Evolutionary conservation across 2,329 filamentous ascomycete species (phyloP), one percentile per base, ranked within the genome.

Genomic region (Dryadomyces quercivorus): DNA sequence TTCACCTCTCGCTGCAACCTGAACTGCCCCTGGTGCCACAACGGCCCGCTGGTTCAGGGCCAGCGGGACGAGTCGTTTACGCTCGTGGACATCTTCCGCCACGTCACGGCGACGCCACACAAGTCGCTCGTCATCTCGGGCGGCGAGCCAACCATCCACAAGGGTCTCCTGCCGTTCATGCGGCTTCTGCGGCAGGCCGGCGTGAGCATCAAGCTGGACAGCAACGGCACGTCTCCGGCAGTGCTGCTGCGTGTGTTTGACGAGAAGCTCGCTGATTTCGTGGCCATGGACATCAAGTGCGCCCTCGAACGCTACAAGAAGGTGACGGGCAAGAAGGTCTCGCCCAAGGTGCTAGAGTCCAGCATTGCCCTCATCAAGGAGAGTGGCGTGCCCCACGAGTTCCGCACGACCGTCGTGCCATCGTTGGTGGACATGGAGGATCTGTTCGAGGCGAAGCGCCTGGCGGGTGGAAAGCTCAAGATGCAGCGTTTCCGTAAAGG

Each of bases 211-310:
- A 50, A 50, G 49, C 49, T 50, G 5, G 49, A 50, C 36, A 40
- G 18, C 5, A 50, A 50, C 8, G 49, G 49, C 4, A 50, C 49
- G n/a, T 22, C 20, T 4, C 50, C 50, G 2, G 50, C 21, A 3
- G 40, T 43, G 8, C 38, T 51, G 13, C 38, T 15, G 2, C 38
- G 22, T 18, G 40, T 51, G 3, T 42, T 51, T 16, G 34, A 21
- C 2, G 50, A 51, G 38, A 21, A 44, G 7, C 50, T 51, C 5
- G 21, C 43, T 21, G 38, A 51, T 15, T 51, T 51, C 31, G 21
- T 51, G 3, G 50, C 50, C 21, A 51, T 51, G 50, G 50, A 51
- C 50, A 43, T 51, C 38, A 51, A 51, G 40, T 51, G 50, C 13
- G 50, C 50, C 15, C 40, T 26, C 9, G 20, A 13, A 20, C 40